Evolutionary conservation across 495 filamentous ascomycete species (phyloP).

Genomic region (Aspergillus ellipticus): DNA sequence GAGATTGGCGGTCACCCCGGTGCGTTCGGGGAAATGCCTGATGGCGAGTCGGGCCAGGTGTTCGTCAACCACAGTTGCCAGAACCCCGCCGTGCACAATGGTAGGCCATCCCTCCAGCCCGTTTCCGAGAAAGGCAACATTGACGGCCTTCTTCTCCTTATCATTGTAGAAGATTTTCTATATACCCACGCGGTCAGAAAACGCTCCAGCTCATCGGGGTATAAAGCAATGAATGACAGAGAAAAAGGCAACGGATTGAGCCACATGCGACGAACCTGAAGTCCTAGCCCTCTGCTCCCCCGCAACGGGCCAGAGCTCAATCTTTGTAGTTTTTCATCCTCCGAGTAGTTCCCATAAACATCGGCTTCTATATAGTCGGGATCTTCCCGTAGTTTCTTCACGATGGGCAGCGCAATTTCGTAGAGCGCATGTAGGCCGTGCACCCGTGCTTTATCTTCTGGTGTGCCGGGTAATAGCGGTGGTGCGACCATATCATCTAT

Average conservation of each 20-base stretch:
- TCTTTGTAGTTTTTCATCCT: constrained; percentile 31
- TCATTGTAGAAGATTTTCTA: constrained; percentile 52
- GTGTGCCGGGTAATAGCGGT: constrained; percentile 31
- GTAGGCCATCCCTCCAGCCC: constrained; percentile 69
- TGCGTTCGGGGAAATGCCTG: constrained; percentile 34
- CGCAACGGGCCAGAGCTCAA: constrained; percentile 39
- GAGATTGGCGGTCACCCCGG: constrained; percentile 62
- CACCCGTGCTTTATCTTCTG: no score
- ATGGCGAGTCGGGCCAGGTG: constrained; percentile 40
- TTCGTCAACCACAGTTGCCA: constrained; percentile 72
- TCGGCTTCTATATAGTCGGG: constrained; percentile 50
- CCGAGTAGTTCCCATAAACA: constrained; percentile 51
- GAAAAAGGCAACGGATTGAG: not conserved
- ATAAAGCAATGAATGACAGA: not conserved
- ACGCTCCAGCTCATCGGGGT: not conserved
- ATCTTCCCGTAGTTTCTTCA: constrained; percentile 48
- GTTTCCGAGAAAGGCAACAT: constrained; percentile 61
- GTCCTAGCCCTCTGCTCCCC: constrained; percentile 36
- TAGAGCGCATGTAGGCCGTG: constrained; percentile 20
- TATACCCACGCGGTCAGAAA: constrained; percentile 18
- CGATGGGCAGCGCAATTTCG: constrained; percentile 47
- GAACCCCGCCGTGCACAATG: constrained; percentile 69
- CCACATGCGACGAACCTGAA: constrained; percentile 35
- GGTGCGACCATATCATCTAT: constrained; percentile 25
- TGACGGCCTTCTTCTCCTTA: constrained; percentile 42